These are phyloP conservation scores for Rhododendron vialii DNA, from an alignment of 148 eudicot species.

Conservation along the genomic window DNA sequence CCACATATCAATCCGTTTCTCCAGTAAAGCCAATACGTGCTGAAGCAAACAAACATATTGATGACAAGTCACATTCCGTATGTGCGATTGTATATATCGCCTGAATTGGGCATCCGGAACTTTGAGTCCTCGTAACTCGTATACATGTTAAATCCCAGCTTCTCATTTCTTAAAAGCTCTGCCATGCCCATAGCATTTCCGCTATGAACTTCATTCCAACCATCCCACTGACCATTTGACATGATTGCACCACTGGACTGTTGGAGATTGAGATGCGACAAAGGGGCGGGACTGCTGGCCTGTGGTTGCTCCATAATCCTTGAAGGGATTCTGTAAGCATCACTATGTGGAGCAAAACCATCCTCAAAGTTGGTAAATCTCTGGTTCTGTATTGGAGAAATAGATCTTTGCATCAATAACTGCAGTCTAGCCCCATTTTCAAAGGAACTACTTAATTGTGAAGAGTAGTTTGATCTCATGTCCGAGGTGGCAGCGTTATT, in stretches of 20 bases:
- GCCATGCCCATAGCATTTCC: conserved; percentile 45
- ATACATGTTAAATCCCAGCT: conserved; percentile 37
- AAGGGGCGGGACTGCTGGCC: conserved; percentile 32
- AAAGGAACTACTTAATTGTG: conserved; percentile 46
- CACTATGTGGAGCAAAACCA: conserved; percentile 32
- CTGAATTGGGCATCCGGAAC: conserved; percentile 48
- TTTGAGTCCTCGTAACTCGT: conserved; percentile 51
- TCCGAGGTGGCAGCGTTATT: conserved; percentile 48
- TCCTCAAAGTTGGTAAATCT: conserved; percentile 47
- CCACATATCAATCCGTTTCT: conserved; percentile 9
- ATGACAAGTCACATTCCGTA: conserved; percentile 45
- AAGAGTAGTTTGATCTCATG: conserved; percentile 43
- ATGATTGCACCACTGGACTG: conserved; percentile 45
- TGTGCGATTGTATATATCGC: conserved; percentile 45
- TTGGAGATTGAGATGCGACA: conserved; percentile 40
- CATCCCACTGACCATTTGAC: conserved; percentile 79
- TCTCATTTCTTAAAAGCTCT: conserved; percentile 49
- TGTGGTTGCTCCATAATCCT: conserved; percentile 57
- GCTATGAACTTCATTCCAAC: conserved; percentile 47
- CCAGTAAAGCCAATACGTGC: not conserved
- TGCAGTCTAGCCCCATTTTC: conserved; percentile 70
- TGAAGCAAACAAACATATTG: not conserved
- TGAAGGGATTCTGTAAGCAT: conserved; percentile 50
- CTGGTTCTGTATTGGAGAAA: conserved; percentile 57
- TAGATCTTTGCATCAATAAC: conserved; percentile 61